Base-by-base conservation (phyloP, 192 early-diverging fungal genomes). In the Backusella circina region DNA sequence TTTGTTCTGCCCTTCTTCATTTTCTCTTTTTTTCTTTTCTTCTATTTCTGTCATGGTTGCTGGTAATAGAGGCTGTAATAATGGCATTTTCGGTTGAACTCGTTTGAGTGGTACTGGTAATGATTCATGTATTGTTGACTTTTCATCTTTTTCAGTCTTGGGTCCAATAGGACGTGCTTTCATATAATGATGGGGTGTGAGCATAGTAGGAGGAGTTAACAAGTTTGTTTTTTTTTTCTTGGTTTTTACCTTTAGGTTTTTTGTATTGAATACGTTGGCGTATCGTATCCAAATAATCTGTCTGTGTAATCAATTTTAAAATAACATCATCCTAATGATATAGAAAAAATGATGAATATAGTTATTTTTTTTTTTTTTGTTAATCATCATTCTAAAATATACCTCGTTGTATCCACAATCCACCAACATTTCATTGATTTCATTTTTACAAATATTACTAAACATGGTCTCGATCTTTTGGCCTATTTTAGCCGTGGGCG, bases 361-460 rank as follows among this genome's bases (percentile, higher is more conserved):
- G 1, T 5, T n/a, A n/a, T n/a, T n/a, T n/a, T n/a, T n/a, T n/a
- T n/a, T n/a, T n/a, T n/a, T 54, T 6, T 36, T 32, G 12, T 1
- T n/a, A 23, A 26, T 26, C 1, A 13, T 35, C 12, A 54, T 5
- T 28, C 36, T 51, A 39, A 41, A n/a, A 30, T 30, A 39, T 78
- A 89, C 91, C 84, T 96, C 95, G 67, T 98, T 92, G 66, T 94
- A 86, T 23, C 84, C 83, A 77, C 90, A 90, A 77, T 96, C 93
- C 71, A 87, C 84, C 16, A 96, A 79, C 23, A 94, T 91, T 70
- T 91, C 88, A 70, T 92, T 84, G 67, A 98, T 95, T 83, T 98
- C 95, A 65, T 73, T 33, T 21, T 61, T 33, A 10, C 35, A 38
- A 31, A 73, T 35, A 36, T 73, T 37, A 37, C 51, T 54, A 73